These are phyloP conservation scores for Pelagophyceae sp. DNA, from an alignment of 352 stramenopile species.

Conservation along the genomic window DNA sequence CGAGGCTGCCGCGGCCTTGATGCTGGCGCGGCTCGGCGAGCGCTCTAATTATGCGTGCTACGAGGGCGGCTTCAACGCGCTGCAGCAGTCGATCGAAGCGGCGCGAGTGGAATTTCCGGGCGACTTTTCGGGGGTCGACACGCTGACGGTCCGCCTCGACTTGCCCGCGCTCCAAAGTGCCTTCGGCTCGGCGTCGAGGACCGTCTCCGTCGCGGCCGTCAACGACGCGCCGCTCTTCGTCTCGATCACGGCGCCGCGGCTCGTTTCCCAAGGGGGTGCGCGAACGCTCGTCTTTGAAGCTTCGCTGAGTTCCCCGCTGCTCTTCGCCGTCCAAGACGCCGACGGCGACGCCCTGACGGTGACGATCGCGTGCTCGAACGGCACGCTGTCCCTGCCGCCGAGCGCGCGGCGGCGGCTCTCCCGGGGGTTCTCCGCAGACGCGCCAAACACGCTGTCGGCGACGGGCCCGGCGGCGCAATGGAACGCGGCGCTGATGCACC, in stretches of 20 bases:
- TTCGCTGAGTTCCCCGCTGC: neutral
- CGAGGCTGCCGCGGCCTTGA: neutral
- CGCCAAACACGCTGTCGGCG: too few species aligned
- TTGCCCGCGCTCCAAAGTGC: neutral
- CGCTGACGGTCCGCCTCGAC: neutral
- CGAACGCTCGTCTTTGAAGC: neutral
- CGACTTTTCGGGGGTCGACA: neutral
- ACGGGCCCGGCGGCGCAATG: neutral
- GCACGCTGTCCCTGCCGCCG: neutral
- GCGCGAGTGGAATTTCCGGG: neutral
- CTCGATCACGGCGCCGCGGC: neutral
- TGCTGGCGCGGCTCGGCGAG: neutral
- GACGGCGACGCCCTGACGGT: neutral
- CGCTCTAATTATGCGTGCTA: too few species aligned
- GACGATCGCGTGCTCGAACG: neutral
- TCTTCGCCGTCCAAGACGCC: neutral
- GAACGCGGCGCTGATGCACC: neutral
- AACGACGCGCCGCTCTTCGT: slow-evolving; percentile 1
- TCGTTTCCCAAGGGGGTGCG: neutral
- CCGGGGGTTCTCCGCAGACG: too few species aligned
- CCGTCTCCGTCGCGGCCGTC: neutral
- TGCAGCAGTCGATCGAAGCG: too few species aligned
- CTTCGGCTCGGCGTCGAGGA: neutral
- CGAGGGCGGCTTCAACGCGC: too few species aligned
- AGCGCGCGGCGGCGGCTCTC: neutral